Percentiles rank a stretch among this genome's conserved stretches.
These are phyloP conservation scores for Alloteropsis semialata DNA, from an alignment of 176 grass and related monocot species.

Conservation along the genomic window DNA sequence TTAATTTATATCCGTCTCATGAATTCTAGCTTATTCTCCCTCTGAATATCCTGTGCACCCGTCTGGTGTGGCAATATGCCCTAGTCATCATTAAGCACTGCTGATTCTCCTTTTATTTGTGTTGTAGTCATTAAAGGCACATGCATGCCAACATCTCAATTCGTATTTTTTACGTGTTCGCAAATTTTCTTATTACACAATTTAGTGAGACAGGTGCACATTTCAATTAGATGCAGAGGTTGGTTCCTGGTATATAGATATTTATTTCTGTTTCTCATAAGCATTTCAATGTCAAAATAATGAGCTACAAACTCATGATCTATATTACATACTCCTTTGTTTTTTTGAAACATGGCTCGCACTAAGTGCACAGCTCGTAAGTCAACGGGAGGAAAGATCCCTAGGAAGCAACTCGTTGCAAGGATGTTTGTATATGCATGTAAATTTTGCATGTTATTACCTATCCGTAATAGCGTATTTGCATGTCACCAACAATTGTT, in stretches of 20 bases:
- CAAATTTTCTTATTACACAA: background rate
- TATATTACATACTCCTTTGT: background rate
- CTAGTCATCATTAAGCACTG: background rate
- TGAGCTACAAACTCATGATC: no score
- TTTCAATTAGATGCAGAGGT: no score
- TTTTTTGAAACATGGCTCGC: background rate
- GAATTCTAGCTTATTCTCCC: no score
- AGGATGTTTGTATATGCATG: background rate
- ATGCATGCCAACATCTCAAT: no score
- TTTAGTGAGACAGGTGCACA: background rate
- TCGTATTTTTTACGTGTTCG: background rate
- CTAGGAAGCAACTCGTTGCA: background rate
- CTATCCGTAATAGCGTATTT: background rate
- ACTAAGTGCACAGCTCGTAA: background rate
- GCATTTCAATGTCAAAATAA: background rate
- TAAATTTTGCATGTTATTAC: background rate
- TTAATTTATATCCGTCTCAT: no score
- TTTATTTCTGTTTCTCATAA: background rate
- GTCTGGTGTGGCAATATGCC: no score
- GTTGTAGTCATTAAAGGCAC: no score
- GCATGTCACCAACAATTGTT: background rate
- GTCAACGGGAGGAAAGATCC: background rate
- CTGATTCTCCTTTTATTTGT: background rate
- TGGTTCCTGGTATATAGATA: no score
- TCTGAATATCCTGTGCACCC: no score